These are phyloP conservation scores for Neonothopanus nambi DNA, from an alignment of 1,284 basidiomycete species.

Conservation along the genomic window DNA sequence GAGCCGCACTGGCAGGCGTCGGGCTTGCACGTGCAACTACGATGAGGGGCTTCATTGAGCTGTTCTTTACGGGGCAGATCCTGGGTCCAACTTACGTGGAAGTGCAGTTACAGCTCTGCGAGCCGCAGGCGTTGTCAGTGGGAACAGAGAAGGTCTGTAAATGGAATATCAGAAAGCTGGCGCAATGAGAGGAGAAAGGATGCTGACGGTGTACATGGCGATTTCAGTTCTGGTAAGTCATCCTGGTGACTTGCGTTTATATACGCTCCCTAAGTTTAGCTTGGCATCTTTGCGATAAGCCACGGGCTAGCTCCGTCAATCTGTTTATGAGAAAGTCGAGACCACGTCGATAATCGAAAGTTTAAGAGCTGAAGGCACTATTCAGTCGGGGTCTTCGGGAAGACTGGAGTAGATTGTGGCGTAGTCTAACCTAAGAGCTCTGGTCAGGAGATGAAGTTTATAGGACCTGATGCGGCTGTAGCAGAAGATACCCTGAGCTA, in stretches of 20 bases:
- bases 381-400: no score
- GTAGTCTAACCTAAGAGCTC: no score
- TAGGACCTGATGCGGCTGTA: no score
- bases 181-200: not conserved
- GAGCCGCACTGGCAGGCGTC: conserved; percentile 27
- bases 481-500: no score
- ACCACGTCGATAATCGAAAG: no score
- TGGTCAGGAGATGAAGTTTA: no score
- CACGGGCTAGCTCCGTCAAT: no score
- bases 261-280: not conserved
- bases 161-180: not conserved
- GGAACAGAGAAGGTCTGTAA: conserved; percentile 24
- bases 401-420: no score
- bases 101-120: conserved; percentile 26
- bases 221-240: not conserved
- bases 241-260: not conserved
- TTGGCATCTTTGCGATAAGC: no score
- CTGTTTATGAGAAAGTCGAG: no score
- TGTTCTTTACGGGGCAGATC: not conserved
- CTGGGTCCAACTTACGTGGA: conserved; percentile 21
- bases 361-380: no score
- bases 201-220: conserved; percentile 12
- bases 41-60: not conserved
- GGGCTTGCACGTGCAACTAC: conserved; percentile 31
- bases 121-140: conserved; percentile 30